Evolutionary conservation across 2,329 filamentous ascomycete genomes (phyloP).

Genomic region (Tolypocladium nubicola): DNA sequence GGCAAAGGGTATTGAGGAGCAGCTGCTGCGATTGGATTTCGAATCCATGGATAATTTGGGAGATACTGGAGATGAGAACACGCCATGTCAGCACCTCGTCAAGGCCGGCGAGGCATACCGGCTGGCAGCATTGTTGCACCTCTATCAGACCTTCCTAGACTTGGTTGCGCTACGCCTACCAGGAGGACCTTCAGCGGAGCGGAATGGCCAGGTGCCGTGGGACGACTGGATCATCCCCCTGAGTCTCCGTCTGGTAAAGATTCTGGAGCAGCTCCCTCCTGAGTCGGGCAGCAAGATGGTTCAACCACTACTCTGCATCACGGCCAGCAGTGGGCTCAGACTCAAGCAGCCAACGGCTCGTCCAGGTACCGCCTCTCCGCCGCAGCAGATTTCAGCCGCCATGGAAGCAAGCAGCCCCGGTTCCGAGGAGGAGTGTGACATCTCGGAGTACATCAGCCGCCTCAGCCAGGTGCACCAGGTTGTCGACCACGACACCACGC

Average conservation of each 20-base stretch:
- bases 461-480: too few relatives aligned
- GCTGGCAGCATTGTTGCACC: not conserved
- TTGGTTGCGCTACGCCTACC: not conserved
- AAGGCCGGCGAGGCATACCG: not conserved
- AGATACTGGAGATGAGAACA: not conserved
- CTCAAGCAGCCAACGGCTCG: not conserved
- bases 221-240: not conserved
- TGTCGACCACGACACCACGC: too few relatives aligned
- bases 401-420: not conserved
- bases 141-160: not conserved
- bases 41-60: not conserved
- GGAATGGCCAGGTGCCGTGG: not conserved
- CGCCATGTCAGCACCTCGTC: not conserved
- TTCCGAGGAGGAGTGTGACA: not conserved
- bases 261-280: not conserved
- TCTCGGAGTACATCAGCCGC: too few relatives aligned
- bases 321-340: not conserved
- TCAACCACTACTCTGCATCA: not conserved
- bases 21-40: not conserved
- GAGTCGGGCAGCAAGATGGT: not conserved
- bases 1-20: not conserved
- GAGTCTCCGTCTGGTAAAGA: not conserved
- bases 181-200: not conserved
- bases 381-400: not conserved
- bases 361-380: not conserved